Conservation (phyloP, 805 yeast species). For the Yarrowia sp. region DNA sequence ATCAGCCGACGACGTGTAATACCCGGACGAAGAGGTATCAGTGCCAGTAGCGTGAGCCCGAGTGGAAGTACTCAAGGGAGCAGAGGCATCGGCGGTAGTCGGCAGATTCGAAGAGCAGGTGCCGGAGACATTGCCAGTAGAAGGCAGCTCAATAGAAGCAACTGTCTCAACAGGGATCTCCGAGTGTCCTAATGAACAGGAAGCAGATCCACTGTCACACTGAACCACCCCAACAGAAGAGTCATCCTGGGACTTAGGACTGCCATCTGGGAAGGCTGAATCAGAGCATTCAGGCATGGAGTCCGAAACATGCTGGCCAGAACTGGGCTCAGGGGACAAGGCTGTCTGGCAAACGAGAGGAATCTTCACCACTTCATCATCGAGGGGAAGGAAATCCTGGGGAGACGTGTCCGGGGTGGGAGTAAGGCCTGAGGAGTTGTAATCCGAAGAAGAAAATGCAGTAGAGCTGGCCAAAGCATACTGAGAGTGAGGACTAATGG, state of each 20-base stretch:
- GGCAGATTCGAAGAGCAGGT: neutral
- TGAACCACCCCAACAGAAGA: neutral
- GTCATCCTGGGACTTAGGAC: neutral
- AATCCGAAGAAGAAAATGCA: neutral
- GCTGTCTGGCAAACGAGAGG: neutral
- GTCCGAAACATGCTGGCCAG: neutral
- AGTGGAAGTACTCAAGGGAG: neutral
- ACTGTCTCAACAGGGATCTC: neutral
- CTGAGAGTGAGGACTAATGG: neutral
- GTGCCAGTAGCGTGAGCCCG: neutral
- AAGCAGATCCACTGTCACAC: neutral
- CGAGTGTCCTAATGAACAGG: neutral
- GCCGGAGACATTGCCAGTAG: neutral
- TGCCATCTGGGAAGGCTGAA: neutral
- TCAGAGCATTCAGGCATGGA: neutral
- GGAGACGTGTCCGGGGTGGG: conserved; percentile 5
- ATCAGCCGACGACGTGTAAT: conserved; percentile 1
- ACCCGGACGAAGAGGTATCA: neutral
- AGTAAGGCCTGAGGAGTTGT: neutral
- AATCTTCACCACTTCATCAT: neutral
- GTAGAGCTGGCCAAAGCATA: neutral
- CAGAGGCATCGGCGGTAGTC: neutral
- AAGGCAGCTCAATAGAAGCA: neutral
- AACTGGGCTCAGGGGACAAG: neutral
- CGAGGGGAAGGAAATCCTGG: neutral